phyloP scores from a whole-genome alignment of 208 protist species.

The Acanthamoeba pearcei region DNA sequence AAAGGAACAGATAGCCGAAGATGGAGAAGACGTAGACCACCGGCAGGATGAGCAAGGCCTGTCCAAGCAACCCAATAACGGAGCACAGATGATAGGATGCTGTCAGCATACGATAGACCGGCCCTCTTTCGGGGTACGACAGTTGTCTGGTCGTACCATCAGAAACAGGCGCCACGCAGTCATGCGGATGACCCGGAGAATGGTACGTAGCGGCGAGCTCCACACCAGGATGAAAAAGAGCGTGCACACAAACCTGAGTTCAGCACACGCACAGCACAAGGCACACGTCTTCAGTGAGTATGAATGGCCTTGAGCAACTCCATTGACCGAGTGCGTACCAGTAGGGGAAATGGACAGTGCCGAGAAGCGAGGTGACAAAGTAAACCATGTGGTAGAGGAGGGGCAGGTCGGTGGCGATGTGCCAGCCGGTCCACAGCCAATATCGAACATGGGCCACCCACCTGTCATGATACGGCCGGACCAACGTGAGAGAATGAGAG shows the following conservation, averaged over 20 bases:
- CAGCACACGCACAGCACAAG: neutral
- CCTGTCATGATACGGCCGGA: neutral
- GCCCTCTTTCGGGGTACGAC: no score
- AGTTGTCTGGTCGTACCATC: neutral
- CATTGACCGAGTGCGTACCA: conserved; percentile 6
- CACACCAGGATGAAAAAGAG: conserved; percentile 71
- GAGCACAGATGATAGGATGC: neutral
- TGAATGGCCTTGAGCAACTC: no score
- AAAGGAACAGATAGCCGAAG: conserved; percentile 55
- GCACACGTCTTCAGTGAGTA: no score
- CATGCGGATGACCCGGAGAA: conserved; percentile 45
- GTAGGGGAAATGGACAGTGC: conserved; percentile 67
- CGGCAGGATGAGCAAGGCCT: conserved; percentile 42
- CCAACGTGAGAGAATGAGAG: neutral
- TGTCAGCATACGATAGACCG: no score
- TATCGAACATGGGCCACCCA: conserved; percentile 64
- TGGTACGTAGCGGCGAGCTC: conserved; percentile 40
- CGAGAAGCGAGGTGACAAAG: conserved; percentile 44
- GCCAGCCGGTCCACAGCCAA: conserved; percentile 32
- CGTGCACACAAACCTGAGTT: conserved; percentile 42
- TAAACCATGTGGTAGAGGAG: conserved; percentile 59
- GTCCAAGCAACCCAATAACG: conserved; percentile 2
- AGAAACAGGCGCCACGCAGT: conserved; percentile 2
- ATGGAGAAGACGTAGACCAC: conserved; percentile 70
- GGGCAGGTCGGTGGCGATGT: conserved; percentile 25